Base-by-base conservation (phyloP, 129 eudicot genomes). In the Chrysanthemum lavandulifolium region DNA sequence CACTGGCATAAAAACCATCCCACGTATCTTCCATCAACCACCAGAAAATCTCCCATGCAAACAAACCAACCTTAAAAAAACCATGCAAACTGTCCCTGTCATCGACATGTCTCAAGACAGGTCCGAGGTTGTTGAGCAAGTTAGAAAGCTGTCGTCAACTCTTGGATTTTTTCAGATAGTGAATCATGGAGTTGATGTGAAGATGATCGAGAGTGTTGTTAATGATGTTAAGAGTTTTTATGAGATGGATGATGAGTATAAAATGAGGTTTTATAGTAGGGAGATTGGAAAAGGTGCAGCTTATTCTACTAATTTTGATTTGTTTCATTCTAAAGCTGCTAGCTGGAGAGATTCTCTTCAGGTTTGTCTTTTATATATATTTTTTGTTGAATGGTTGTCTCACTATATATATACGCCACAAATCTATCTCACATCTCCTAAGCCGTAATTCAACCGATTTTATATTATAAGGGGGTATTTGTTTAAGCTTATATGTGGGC, bases 11-110 rank as follows among this genome's bases (percentile, higher is more conserved):
- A 83, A 82, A 43, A 15, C 88, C 68, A 82, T 88, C 43, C 95
- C 95, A 4, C 76, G 78, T 61, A 59, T 88, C 80, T 88, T 88
- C 80, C 86, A 78, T 76, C 95, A 85, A 65, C 85, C 89, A 8
- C 86, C 89, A 58, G 87, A 80, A 48, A 79, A 82, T 69, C 80
- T 67, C 75, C 54, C 43, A 78, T 23, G 75, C 58, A 54, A 15
- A 23, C 43, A 4, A 14, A 10, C 66, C 79, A 45, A 21, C 76
- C 77, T 50, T 18, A 13, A 13, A 36, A 7, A 36, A 36, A 36
- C 0, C 45, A 36, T 36, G 45, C 25, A 67, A 8, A 43, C 76
- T 14, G 19, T 87, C 3, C 88, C 92, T 0, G 70, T 84, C 12
- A 76, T 87, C 10, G 92, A 87, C 72, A 59, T 87, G 33, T 84